These are phyloP conservation scores for Triticum timopheevii DNA, from an alignment of 176 grass and related monocot species.

Conservation along the genomic window DNA sequence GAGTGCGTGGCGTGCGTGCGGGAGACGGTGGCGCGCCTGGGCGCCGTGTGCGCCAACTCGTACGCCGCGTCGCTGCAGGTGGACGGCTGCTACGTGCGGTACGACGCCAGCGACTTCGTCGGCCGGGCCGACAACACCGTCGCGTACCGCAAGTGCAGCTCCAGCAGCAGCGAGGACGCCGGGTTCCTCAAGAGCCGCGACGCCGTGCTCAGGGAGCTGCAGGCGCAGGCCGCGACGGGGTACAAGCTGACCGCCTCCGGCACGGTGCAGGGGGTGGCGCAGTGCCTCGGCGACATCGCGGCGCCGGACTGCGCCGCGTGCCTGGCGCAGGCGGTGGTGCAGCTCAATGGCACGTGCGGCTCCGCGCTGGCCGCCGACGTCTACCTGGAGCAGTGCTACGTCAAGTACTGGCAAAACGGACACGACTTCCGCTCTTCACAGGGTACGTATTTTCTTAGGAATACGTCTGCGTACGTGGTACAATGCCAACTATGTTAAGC, in stretches of 20 bases:
- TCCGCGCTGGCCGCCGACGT: slow-evolving; percentile 67
- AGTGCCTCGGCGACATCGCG: slow-evolving; percentile 68
- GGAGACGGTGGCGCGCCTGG: slow-evolving; percentile 47
- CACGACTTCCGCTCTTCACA: slow-evolving; percentile 44
- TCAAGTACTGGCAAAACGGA: slow-evolving; percentile 70
- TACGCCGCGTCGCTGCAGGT: slow-evolving; percentile 69
- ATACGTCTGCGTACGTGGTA: background rate
- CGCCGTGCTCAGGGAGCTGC: slow-evolving; percentile 56
- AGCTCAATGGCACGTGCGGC: slow-evolving; percentile 56
- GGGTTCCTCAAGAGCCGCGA: slow-evolving; percentile 54
- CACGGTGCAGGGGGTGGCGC: slow-evolving; percentile 55
- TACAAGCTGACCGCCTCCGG: slow-evolving; percentile 59
- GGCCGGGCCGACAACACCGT: slow-evolving; percentile 39
- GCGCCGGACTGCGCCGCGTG: slow-evolving; percentile 52
- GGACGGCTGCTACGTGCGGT: slow-evolving; percentile 69
- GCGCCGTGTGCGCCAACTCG: slow-evolving; percentile 55
- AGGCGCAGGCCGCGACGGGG: slow-evolving; percentile 27
- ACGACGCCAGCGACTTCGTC: slow-evolving; percentile 50
- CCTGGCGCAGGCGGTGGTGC: slow-evolving; percentile 61
- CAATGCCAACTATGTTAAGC: background rate
- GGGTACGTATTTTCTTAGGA: slow-evolving; percentile 29
- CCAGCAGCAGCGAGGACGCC: slow-evolving; percentile 46
- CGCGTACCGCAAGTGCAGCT: slow-evolving; percentile 70
- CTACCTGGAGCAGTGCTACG: slow-evolving; percentile 79
- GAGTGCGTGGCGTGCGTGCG: slow-evolving; percentile 66